phyloP scores from a whole-genome alignment of 495 filamentous ascomycete genomes.

The Aspergillus affinis region DNA sequence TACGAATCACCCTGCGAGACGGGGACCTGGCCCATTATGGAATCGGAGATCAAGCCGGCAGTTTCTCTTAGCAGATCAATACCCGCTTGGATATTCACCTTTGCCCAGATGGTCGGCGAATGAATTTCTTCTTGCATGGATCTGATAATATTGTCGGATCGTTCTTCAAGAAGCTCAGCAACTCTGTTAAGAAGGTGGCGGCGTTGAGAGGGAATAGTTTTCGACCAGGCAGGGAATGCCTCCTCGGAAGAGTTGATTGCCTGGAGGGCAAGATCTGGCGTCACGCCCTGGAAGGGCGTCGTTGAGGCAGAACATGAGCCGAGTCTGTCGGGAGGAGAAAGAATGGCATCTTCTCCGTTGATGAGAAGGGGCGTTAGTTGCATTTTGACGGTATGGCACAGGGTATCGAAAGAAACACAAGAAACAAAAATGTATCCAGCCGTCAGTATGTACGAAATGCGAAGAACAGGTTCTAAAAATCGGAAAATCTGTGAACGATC shows the following conservation, averaged over 20 bases:
- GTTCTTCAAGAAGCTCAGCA: conserved; percentile 25
- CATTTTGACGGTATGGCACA: not conserved
- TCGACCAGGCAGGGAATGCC: conserved; percentile 65
- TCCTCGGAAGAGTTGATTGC: conserved; percentile 58
- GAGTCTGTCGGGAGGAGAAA: not conserved
- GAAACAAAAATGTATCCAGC: too few relatives aligned
- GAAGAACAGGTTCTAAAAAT: too few relatives aligned
- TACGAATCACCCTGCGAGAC: conserved; percentile 5
- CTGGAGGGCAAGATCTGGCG: conserved; percentile 50
- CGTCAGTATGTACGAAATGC: too few relatives aligned
- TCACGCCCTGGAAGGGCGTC: conserved; percentile 32
- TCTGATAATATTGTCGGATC: conserved; percentile 5
- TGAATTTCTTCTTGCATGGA: conserved; percentile 12
- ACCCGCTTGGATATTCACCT: conserved; percentile 5
- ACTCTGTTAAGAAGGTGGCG: conserved; percentile 62
- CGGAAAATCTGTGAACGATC: too few relatives aligned
- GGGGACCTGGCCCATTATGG: conserved; percentile 12
- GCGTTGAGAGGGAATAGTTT: conserved; percentile 51
- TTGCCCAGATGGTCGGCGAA: conserved; percentile 8
- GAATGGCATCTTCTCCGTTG: not conserved
- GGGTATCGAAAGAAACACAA: too few relatives aligned
- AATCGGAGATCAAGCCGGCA: conserved; percentile 11
- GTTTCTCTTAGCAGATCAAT: conserved; percentile 17
- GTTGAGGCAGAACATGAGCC: not conserved
- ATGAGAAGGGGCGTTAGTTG: not conserved